Base-by-base conservation (phyloP, 495 filamentous ascomycete species). In the Penicillium canescens region DNA sequence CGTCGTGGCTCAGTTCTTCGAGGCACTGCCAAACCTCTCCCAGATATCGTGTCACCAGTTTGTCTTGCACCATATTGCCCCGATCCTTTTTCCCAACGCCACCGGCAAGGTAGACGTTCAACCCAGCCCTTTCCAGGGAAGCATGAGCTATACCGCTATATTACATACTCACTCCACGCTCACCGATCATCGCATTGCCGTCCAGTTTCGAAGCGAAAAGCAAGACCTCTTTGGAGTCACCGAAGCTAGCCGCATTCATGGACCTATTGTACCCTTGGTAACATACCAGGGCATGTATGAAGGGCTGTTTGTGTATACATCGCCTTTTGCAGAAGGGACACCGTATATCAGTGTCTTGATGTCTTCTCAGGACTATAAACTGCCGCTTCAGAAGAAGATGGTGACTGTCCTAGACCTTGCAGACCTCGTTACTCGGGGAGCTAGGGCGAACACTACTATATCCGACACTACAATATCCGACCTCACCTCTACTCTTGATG, bases 1-100 rank as follows among this genome's bases (percentile, higher is more conserved):
- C 33, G 46, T 59, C 36, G 51, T 59, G 51, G 41, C 51, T 51
- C 51, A 59, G 33, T 59, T 59, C 46, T 59, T 59, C 50, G 46
- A 51, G 33, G 14, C 51, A 50, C 41, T 59, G 40, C 51, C 50
- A 47, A 55, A 50, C 14, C 36, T 59, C 46, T 59, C 56, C 46
- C 51, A 54, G 56, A 33, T 36, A 42, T 54, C 51, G 14, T 59
- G 56, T 55, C 46, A 59, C 42, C 51, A 51, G 41, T 59, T 59
- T 36, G 42, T 50, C 41, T 59, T 59, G 51, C 46, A 43, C 41
- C 34, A 51, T 37, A 47, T 59, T 59, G 46, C 47, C 35, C 47
- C 54, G 16, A 56, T 51, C 34, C 16, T 56, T 51, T 28, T 46
- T 51, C 46, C 41, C 42, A 51, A 46, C 42, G 11, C 47, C 24